These are phyloP conservation scores for Andrographis paniculata DNA, from an alignment of 305 asterid species.

Conservation along the genomic window DNA sequence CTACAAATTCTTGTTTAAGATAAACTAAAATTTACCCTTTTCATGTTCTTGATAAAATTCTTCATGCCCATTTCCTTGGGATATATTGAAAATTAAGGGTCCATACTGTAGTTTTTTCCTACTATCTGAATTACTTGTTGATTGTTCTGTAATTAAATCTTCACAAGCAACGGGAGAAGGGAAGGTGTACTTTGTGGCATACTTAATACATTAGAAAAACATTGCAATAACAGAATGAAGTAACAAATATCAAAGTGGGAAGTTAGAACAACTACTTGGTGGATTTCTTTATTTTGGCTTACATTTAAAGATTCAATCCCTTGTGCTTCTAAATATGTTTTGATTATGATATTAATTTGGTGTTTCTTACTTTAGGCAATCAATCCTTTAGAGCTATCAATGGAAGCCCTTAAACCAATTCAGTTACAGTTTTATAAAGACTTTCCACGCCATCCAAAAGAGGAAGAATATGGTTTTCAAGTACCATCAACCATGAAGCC, in stretches of 20 bases:
- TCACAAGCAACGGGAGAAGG: conserved; percentile 1
- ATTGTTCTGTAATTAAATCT: too few relatives aligned
- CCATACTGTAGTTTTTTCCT: too few relatives aligned
- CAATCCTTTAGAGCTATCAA: conserved; percentile 89
- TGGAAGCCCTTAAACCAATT: conserved; percentile 86
- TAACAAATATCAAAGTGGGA: not conserved
- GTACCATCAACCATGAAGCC: conserved; percentile 99
- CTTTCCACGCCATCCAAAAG: conserved; percentile 84
- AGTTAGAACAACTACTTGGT: conserved; percentile 5
- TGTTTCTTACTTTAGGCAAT: conserved; percentile 49
- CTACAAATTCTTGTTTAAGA: too few relatives aligned
- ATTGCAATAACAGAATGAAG: not conserved
- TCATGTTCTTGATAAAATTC: too few relatives aligned
- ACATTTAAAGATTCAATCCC: conserved; percentile 8
- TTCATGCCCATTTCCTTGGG: too few relatives aligned
- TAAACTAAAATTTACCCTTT: too few relatives aligned
- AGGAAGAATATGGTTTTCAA: conserved; percentile 72
- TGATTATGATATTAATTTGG: not conserved
- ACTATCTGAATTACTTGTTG: too few relatives aligned
- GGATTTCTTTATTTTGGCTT: conserved; percentile 5
- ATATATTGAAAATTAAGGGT: too few relatives aligned
- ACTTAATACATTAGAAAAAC: conserved; percentile 5
- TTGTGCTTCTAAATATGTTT: conserved; percentile 6
- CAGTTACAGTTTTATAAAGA: conserved; percentile 69
- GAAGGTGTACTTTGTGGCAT: conserved; percentile 1